Percentiles rank a stretch among this genome's conserved stretches.
Evolutionary conservation across 1,139 yeast genomes (phyloP).

Genomic region (Saccharomyces uvarum): DNA sequence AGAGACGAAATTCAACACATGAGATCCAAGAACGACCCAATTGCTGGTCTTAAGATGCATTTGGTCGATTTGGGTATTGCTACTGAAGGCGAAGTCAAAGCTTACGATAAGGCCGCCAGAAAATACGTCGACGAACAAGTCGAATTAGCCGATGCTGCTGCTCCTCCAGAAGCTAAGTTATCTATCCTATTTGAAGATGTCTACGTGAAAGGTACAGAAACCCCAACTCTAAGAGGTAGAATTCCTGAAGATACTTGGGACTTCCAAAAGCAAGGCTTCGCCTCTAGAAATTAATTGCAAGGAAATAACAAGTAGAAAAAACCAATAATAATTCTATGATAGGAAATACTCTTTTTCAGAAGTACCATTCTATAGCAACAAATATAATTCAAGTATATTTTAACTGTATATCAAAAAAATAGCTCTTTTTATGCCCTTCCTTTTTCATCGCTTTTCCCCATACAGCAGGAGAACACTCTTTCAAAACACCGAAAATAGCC

Average conservation of each 20-base stretch:
- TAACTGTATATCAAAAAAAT: background rate
- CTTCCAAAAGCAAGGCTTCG: constrained; percentile 66
- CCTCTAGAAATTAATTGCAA: constrained; percentile 18
- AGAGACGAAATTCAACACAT: constrained; percentile 99
- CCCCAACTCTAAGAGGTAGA: constrained; percentile 92
- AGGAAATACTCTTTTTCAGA: background rate
- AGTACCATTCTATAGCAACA: background rate
- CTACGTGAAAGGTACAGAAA: constrained; percentile 89
- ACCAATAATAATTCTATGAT: background rate
- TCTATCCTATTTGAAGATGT: constrained; percentile 93
- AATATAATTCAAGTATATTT: background rate
- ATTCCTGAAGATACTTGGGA: constrained; percentile 90
- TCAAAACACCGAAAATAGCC: background rate
- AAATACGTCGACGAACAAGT: constrained; percentile 90
- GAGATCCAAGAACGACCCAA: constrained; percentile 97
- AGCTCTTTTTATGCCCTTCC: background rate
- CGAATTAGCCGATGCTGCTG: constrained; percentile 85
- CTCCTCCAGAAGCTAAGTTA: constrained; percentile 94
- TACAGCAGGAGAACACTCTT: background rate
- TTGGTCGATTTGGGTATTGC: constrained; percentile 78
- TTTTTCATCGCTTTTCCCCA: background rate
- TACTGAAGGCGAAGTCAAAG: constrained; percentile 87
- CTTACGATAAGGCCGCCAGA: constrained; percentile 93
- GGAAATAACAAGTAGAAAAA: background rate
- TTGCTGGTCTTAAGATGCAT: constrained; percentile 87